Conservation (phyloP, 1,139 yeast species). For the Protomyces macrosporus region DNA sequence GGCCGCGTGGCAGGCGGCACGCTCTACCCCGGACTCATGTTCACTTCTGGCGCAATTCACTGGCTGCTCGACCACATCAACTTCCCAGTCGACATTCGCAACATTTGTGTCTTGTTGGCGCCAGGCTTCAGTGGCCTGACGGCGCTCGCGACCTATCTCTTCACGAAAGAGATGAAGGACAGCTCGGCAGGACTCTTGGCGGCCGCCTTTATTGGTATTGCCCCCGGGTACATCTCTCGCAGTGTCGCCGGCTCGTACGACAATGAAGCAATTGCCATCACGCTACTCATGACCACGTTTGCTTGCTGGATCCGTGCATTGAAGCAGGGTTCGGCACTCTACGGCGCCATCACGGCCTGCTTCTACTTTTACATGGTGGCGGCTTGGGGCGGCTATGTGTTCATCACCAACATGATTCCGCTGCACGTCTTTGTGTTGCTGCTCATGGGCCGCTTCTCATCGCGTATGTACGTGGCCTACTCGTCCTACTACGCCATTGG, state of each 20-base stretch:
- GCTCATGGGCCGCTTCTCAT: conserved; percentile 89
- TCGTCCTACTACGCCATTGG: conserved; percentile 97
- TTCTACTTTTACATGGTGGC: conserved; percentile 98
- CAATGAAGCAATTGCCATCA: conserved; percentile 98
- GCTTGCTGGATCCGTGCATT: conserved; percentile 92
- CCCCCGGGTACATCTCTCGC: conserved; percentile 97
- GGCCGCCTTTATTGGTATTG: conserved; percentile 93
- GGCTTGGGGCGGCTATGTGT: conserved; percentile 98
- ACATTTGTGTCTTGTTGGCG: conserved; percentile 90
- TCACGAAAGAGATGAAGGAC: conserved; percentile 87
- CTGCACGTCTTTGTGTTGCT: conserved; percentile 86
- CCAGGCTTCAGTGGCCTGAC: conserved; percentile 95
- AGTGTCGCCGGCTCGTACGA: conserved; percentile 99
- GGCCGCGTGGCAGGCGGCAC: conserved; percentile 99
- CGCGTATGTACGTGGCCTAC: conserved; percentile 80
- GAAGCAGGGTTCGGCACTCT: conserved; percentile 82
- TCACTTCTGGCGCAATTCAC: conserved; percentile 87
- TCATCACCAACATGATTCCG: conserved; percentile 95
- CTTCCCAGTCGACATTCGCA: conserved; percentile 87
- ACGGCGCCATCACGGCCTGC: conserved; percentile 77
- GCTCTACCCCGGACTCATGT: conserved; percentile 96
- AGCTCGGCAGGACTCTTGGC: conserved; percentile 84
- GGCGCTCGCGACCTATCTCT: conserved; percentile 82
- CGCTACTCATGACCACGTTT: conserved; percentile 89
- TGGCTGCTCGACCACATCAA: conserved; percentile 58